Evolutionary conservation across 495 filamentous ascomycete species (phyloP).

Genomic region (Hypoxylon fragiforme): DNA sequence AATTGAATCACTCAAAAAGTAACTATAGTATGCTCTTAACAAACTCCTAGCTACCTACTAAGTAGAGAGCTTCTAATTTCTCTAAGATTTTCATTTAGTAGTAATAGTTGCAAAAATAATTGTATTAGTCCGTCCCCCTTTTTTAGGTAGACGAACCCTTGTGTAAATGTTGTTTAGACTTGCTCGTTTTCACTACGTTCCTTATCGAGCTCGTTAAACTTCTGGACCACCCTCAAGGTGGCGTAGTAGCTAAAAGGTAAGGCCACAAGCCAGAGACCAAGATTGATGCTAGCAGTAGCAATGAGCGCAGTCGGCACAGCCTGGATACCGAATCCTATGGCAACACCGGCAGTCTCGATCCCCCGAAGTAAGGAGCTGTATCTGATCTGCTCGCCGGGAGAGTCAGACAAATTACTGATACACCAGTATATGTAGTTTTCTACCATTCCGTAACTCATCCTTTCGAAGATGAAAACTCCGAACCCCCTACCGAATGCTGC

Average conservation of each 20-base stretch:
- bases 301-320: constrained; percentile 48
- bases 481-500: constrained; percentile 46
- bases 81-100: too few species aligned
- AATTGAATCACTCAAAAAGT: too few species aligned
- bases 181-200: not conserved
- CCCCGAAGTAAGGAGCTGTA: constrained; percentile 48
- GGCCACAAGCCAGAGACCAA: constrained; percentile 46
- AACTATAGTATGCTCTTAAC: too few species aligned
- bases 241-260: constrained; percentile 51
- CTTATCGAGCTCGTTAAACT: constrained; percentile 31
- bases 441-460: constrained; percentile 44
- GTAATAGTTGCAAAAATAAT: too few species aligned
- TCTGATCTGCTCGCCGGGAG: constrained; percentile 47
- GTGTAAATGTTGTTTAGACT: too few species aligned
- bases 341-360: constrained; percentile 48
- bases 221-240: constrained; percentile 44
- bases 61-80: too few species aligned
- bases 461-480: constrained; percentile 46
- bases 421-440: constrained; percentile 55
- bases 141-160: too few species aligned
- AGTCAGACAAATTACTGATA: constrained; percentile 48
- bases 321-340: constrained; percentile 49
- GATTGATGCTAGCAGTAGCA: constrained; percentile 48
- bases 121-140: too few species aligned
- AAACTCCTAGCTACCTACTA: too few species aligned